Base-by-base conservation (phyloP, 768 basidiomycete species). In the Tricholoma terreum region DNA sequence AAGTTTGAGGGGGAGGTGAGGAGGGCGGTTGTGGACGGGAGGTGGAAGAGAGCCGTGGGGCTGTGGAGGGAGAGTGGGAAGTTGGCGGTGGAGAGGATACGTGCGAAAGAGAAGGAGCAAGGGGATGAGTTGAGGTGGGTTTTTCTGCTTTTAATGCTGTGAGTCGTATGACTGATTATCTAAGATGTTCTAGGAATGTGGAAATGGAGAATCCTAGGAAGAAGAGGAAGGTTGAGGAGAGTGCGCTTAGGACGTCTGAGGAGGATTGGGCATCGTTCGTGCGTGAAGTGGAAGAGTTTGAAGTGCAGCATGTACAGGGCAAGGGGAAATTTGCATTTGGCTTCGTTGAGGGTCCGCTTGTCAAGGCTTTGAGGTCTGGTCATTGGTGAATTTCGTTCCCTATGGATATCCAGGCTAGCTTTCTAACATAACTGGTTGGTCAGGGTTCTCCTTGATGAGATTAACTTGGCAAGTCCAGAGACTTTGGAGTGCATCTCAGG, bases 321-420 rank as follows among this genome's bases (percentile, higher is more conserved):
- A 88, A 90, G 64, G 87, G 91, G 24, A 94, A 91, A 68, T 90
- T 97, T 66, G 90, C 94, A 0, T 98, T 98, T 66, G 86, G 86
- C 8, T 98, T 98, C 64, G 87, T 98, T 1, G 97, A 99, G 67
- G 97, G 96, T 0, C 95, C 97, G 11, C 76, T 99, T n/a, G 85
- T 97, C 21, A 90, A 87, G 63, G 97, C 97, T 2, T 71, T 99
- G 55, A 82, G 89, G 27, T 80, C 80, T 46, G 97, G 97, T 5
- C 85, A 96, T 68, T 99, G 97, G 97, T 96, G 65, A 64, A 89
- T 75, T 45, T 60, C 8, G 7, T 46, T 49, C 38, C 15, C 38
- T 35, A 22, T 24, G 22, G 17, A 22, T 10, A 2, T 35, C 9
- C 17, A 38, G 15, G 36, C 7, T 19, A 24, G 2, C 38, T n/a